These are phyloP conservation scores for Acanthamoeba castellanii DNA, from an alignment of 208 protist species.

Conservation along the genomic window DNA sequence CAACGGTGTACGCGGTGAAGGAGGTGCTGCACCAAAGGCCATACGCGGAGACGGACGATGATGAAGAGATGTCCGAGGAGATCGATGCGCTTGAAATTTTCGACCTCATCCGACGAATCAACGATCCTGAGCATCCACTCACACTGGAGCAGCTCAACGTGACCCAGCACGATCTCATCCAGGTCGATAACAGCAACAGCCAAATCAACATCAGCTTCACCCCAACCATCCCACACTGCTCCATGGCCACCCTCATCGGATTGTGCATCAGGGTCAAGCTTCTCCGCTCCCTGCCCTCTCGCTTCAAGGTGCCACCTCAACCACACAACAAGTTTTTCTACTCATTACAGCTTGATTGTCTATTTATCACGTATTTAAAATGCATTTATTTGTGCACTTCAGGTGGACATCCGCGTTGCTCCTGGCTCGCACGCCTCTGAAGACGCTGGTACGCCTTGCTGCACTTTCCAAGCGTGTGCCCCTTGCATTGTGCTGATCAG, in stretches of 20 bases:
- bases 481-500: no score
- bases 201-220: slow-evolving; percentile 96
- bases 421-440: slow-evolving; percentile 96
- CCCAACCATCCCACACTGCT: slow-evolving; percentile 99
- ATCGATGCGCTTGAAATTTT: slow-evolving; percentile 96
- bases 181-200: slow-evolving; percentile 90
- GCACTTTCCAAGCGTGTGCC: neutral
- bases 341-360: no score
- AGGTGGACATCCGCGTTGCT: slow-evolving; percentile 92
- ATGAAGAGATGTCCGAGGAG: slow-evolving; percentile 79
- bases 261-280: slow-evolving; percentile 97
- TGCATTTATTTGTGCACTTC: slow-evolving; percentile 53
- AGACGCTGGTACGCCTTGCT: slow-evolving; percentile 79
- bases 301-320: slow-evolving; percentile 92
- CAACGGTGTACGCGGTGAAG: slow-evolving; percentile 21
- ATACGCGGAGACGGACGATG: slow-evolving; percentile 55
- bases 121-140: slow-evolving; percentile 98
- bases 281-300: slow-evolving; percentile 94
- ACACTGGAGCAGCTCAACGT: slow-evolving; percentile 98
- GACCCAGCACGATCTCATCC: slow-evolving; percentile 93
- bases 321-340: no score
- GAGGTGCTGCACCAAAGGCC: neutral
- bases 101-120: slow-evolving; percentile 96
- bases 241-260: slow-evolving; percentile 98
- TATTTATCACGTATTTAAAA: slow-evolving; percentile 79